Conservation (phyloP, 2,329 filamentous ascomycete genomes). For the Pestalotiopsis sp. region DNA sequence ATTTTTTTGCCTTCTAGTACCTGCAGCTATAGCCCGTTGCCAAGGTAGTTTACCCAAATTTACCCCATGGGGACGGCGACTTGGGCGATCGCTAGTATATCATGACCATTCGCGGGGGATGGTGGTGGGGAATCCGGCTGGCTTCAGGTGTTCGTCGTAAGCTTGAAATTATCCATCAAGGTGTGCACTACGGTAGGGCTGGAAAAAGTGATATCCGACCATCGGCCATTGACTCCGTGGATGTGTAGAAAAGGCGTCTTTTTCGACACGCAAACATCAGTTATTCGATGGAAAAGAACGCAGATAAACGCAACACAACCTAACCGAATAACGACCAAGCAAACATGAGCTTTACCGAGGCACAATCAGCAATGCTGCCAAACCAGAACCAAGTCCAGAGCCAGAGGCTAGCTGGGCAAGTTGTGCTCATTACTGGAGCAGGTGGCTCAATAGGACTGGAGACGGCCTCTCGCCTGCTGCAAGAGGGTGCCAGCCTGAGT, state of each 20-base stretch:
- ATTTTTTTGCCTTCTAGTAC: neutral
- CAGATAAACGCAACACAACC: neutral
- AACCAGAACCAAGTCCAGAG: neutral
- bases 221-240: neutral
- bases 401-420: constrained; percentile 19
- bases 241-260: neutral
- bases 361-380: neutral
- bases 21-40: neutral
- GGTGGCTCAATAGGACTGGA: constrained; percentile 18
- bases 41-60: neutral
- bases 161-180: no score
- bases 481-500: constrained; percentile 38
- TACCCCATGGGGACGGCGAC: neutral
- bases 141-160: no score
- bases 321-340: neutral
- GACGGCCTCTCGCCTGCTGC: constrained; percentile 29
- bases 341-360: neutral
- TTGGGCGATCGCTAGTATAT: neutral
- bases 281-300: neutral
- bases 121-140: neutral
- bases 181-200: neutral
- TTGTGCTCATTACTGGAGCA: constrained; percentile 19
- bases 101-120: neutral
- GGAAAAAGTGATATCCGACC: neutral
- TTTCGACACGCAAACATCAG: no score